These are phyloP conservation scores for Ascochyta rabiei DNA, from an alignment of 2,329 filamentous ascomycete species.

Conservation along the genomic window DNA sequence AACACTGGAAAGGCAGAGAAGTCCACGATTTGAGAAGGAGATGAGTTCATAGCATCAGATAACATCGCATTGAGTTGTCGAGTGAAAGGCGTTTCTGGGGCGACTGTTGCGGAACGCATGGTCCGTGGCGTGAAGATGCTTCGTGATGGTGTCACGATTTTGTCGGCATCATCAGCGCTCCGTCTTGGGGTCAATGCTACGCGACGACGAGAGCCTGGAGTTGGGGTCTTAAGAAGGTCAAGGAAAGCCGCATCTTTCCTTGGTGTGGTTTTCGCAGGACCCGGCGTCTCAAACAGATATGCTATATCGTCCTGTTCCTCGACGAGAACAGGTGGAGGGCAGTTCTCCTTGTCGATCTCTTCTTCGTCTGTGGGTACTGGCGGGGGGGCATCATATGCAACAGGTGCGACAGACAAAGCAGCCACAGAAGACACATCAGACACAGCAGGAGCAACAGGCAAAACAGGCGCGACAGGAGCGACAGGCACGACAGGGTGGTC, in stretches of 20 bases:
- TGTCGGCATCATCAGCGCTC: constrained; percentile 23
- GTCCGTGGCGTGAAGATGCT: constrained; percentile 45
- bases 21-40: constrained; percentile 39
- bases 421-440: neutral
- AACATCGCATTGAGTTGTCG: constrained; percentile 69
- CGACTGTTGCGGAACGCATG: constrained; percentile 37
- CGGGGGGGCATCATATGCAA: neutral
- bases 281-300: constrained; percentile 69
- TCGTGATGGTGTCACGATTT: constrained; percentile 45
- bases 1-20: constrained; percentile 46
- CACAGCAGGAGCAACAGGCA: neutral
- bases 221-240: constrained; percentile 55
- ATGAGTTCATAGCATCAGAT: constrained; percentile 40
- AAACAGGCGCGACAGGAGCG: neutral
- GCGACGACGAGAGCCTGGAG: constrained; percentile 46
- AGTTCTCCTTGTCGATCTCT: constrained; percentile 63
- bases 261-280: constrained; percentile 58
- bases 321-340: constrained; percentile 45
- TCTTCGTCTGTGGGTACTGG: neutral
- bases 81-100: constrained; percentile 63
- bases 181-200: constrained; percentile 43
- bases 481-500: constrained; percentile 17
- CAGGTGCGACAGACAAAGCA: neutral
- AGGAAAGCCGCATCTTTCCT: constrained; percentile 64
- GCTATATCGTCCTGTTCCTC: constrained; percentile 60